Evolutionary conservation across 306 rosid genomes (phyloP), one percentile per base, ranked within the genome.

Genomic region (Cicer bijugum): DNA sequence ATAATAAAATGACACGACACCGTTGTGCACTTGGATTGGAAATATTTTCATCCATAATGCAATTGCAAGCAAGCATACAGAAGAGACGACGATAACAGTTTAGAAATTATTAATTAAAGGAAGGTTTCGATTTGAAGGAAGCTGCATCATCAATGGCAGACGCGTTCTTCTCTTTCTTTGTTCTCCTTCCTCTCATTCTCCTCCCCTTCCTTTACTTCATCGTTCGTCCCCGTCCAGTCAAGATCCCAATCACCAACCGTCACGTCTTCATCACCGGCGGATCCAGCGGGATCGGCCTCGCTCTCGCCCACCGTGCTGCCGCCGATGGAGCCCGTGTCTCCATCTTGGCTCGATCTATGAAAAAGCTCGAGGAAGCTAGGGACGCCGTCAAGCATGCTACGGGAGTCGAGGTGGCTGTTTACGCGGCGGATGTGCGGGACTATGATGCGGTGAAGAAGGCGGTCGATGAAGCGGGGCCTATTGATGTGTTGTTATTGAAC

Each of bases 221-320:
- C 4, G 88, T 80, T 7, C 96, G 96, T 0, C 98, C 98, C 1
- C 89, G 83, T 12, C 85, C 95, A 4, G 86, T 78, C 57, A 82
- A 74, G 51, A 80, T 94, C 80, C 92, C 91, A 0, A 79, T 94
- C 78, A 87, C 86, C 74, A 89, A 87, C 63, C 98, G 98, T 47
- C 98, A 94, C 50, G 94, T 94, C 4, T 94, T 94, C 87, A 89
- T 94, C 83, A 91, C 98, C 6, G 95, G 98, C 1, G 97, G 97
- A 75, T 94, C 98, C 7, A 94, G 97, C 60, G 98, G 98, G 48
- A 94, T 94, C 74, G 98, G 98, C 0, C 96, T 94, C 4, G 96
- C 97, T 39, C 84, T 93, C 46, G 97, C 98, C 1, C 94, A 84
- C 79, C 92, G 56, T 11, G 98, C 98, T 12, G 94, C 96, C 1